Percentiles rank a stretch among this genome's conserved stretches.
These are phyloP conservation scores for Cruciata laevipes DNA, from an alignment of 257 asterid genomes.

Conservation along the genomic window DNA sequence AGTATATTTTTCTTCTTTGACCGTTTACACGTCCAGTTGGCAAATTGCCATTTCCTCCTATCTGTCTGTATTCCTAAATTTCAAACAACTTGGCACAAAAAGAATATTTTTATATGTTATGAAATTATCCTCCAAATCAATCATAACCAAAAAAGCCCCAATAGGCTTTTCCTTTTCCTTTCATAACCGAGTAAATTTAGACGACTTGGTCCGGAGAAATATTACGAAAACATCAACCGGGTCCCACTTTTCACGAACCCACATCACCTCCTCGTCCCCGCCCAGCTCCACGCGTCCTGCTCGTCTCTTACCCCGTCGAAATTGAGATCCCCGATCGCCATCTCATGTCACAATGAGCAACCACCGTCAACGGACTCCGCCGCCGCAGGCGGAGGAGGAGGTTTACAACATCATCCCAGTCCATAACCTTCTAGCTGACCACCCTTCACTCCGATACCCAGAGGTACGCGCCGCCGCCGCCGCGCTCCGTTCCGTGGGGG, in stretches of 20 bases:
- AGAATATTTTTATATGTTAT: not conserved
- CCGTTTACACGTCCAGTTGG: not conserved
- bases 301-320: not conserved
- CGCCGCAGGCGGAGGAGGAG: conserved; percentile 23
- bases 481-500: conserved; percentile 71
- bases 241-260: conserved; percentile 6
- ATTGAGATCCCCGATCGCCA: conserved; percentile 16
- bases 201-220: not conserved
- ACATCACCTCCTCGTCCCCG: not conserved
- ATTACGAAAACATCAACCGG: not conserved
- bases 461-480: conserved; percentile 93
- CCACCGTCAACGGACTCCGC: conserved; percentile 37
- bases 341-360: conserved; percentile 48
- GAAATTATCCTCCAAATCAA: too few species aligned
- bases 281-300: not conserved
- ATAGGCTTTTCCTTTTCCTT: not conserved
- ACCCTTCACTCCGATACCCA: conserved; percentile 87
- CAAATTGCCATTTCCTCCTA: not conserved
- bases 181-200: not conserved
- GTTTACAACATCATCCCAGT: conserved; percentile 72
- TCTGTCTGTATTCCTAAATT: not conserved
- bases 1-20: not conserved
- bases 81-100: not conserved
- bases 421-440: conserved; percentile 88
- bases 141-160: too few species aligned